Evolutionary conservation across 768 basidiomycete species (phyloP).

Genomic region (Lactifluus piperatus): DNA sequence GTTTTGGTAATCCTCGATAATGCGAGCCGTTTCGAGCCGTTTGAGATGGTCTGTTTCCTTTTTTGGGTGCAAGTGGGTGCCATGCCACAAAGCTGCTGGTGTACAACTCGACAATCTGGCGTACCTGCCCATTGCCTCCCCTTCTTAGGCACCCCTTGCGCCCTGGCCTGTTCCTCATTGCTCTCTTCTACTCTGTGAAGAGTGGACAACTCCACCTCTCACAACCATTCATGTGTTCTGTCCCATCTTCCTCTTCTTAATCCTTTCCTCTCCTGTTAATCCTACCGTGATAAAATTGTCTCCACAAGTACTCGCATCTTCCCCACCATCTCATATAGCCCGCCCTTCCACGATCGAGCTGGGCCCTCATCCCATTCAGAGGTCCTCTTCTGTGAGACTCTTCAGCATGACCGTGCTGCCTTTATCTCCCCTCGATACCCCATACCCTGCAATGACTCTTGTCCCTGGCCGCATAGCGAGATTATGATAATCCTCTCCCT

Average conservation of each 20-base stretch:
- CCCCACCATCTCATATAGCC: slow-evolving; percentile 14
- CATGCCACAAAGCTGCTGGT: too few species aligned
- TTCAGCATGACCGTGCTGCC: slow-evolving; percentile 37
- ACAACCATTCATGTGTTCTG: too few species aligned
- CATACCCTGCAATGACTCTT: slow-evolving; percentile 12
- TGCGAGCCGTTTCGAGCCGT: too few species aligned
- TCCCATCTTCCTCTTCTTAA: slow-evolving; percentile 6
- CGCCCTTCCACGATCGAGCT: slow-evolving; percentile 18
- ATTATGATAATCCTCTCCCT: slow-evolving; percentile 26
- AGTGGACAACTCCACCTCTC: too few species aligned
- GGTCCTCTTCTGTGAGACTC: slow-evolving; percentile 46
- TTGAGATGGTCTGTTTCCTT: too few species aligned
- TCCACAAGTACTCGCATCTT: slow-evolving; percentile 26
- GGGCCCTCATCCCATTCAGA: slow-evolving; percentile 46
- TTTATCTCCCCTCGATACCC: slow-evolving; percentile 21
- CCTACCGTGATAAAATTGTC: slow-evolving; percentile 33
- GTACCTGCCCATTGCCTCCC: too few species aligned
- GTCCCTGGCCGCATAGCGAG: slow-evolving; percentile 16
- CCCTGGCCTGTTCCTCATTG: too few species aligned
- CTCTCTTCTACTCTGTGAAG: too few species aligned
- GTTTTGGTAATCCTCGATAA: too few species aligned
- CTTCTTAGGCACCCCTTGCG: too few species aligned
- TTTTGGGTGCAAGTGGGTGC: too few species aligned
- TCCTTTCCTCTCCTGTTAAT: slow-evolving; percentile 22
- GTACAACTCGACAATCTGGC: too few species aligned